Evolutionary conservation across 306 rosid species (phyloP), one percentile per base, ranked within the genome.

Genomic region (Trifolium repens): DNA sequence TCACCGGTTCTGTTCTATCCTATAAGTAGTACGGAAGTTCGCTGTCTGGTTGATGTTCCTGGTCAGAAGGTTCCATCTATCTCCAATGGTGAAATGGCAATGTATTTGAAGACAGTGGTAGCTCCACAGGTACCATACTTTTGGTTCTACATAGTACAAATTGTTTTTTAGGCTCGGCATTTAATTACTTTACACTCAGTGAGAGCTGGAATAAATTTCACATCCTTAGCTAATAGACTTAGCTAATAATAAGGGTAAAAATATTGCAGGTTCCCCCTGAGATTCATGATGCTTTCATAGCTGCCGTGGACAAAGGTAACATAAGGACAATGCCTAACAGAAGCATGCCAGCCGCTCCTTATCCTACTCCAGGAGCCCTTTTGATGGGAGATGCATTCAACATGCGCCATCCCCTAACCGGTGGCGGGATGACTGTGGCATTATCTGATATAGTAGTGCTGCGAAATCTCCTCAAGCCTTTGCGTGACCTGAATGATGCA

Each of bases 351-450:
- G 98, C 98, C 2, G 89, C 87, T 79, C 97, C 98, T 73, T 72
- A 86, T 69, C 94, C 97, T 59, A 91, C 98, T 30, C 97, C 96
- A 1, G 98, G 98, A 77, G 98, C 98, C 60, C 80, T 94, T 70
- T 72, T 94, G 57, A 91, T 94, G 98, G 96, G 98, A 46, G 98
- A 94, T 78, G 98, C 98, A 46, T 91, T 94, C 86, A 94, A 94
- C 81, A 94, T 94, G 98, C 98, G 97, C 63, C 98, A 91, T 76
- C 98, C 98, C 54, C 85, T 94, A 26, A 94, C 98, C 0, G 97
- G 98, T 17, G 98, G 98, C 32, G 97, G 98, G 72, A 91, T 94
- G 98, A 91, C 97, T 4, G 98, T 94, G 24, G 97, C 97, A 40
- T 67, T 94, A 76, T 91, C 98, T 46, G 98, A 94, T 82, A 85